A percentile compares a stretch with the other conserved stretches of the same genome.
phyloP scores from a whole-genome alignment of 768 basidiomycete genomes.

The Gymnopilus junonius region DNA sequence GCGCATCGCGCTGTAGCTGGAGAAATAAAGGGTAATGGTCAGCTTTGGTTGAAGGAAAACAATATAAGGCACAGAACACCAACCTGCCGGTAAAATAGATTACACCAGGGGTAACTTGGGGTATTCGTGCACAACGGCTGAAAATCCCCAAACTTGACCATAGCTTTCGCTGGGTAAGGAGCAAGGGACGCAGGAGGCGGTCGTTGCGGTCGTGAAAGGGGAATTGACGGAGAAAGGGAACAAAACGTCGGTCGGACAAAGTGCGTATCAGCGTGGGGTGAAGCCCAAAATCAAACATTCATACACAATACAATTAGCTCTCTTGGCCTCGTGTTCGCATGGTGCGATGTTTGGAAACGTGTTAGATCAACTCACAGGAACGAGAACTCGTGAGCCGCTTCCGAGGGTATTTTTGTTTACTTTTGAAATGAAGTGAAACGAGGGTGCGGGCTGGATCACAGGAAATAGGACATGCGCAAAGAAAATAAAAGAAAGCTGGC shows the following conservation, averaged over 20 bases:
- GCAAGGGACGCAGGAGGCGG: neutral
- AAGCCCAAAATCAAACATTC: slow-evolving; percentile 22
- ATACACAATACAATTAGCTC: slow-evolving; percentile 22
- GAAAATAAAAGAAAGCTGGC: neutral
- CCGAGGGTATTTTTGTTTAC: neutral
- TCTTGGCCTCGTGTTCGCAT: slow-evolving; percentile 8
- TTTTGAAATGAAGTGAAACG: neutral
- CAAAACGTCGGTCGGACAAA: slow-evolving; percentile 8
- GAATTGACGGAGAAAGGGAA: slow-evolving; percentile 2
- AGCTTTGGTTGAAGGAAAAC: neutral
- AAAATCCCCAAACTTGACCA: slow-evolving; percentile 77
- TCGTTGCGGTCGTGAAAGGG: slow-evolving; percentile 12
- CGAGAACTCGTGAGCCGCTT: neutral
- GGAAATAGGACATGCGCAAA: slow-evolving; percentile 1
- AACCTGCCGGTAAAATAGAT: slow-evolving; percentile 92
- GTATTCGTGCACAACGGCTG: slow-evolving; percentile 64
- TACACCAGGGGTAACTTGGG: slow-evolving; percentile 91
- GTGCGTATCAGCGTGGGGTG: slow-evolving; percentile 11
- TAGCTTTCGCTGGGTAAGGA: slow-evolving; percentile 10
- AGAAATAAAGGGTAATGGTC: neutral
- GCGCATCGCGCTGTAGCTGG: slow-evolving; percentile 44
- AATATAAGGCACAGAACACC: slow-evolving; percentile 23
- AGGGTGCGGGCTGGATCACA: neutral
- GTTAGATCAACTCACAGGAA: slow-evolving; percentile 4
- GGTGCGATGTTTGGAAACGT: slow-evolving; percentile 8